These are phyloP conservation scores for Andrographis paniculata DNA, from an alignment of 305 asterid genomes.

Conservation along the genomic window DNA sequence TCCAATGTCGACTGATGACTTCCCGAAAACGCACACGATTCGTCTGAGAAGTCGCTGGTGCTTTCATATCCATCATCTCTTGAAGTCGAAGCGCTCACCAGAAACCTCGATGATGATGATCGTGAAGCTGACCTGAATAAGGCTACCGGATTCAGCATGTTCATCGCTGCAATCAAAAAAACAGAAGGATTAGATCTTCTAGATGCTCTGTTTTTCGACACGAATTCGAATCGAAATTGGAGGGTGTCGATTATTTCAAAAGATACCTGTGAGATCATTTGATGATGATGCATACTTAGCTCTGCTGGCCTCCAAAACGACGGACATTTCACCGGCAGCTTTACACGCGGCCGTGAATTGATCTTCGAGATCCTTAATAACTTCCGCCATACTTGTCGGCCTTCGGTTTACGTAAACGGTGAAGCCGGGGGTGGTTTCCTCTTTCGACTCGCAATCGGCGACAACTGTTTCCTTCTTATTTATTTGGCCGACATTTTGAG, in stretches of 20 bases:
- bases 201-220: no score
- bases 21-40: slow-evolving; percentile 40
- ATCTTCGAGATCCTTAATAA: slow-evolving; percentile 85
- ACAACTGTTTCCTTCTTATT: slow-evolving; percentile 57
- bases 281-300: slow-evolving; percentile 62
- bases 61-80: slow-evolving; percentile 58
- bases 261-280: slow-evolving; percentile 61
- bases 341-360: slow-evolving; percentile 75
- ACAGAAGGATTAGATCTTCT: no score
- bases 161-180: slow-evolving; percentile 47
- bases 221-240: no score
- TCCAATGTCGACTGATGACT: slow-evolving; percentile 92
- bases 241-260: no score
- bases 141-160: slow-evolving; percentile 86
- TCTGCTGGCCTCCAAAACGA: slow-evolving; percentile 71
- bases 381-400: slow-evolving; percentile 92
- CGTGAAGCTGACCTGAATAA: slow-evolving; percentile 70
- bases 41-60: slow-evolving; percentile 61
- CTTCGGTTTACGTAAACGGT: slow-evolving; percentile 83
- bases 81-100: slow-evolving; percentile 42
- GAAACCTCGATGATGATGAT: slow-evolving; percentile 64
- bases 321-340: slow-evolving; percentile 68
- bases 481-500: slow-evolving; percentile 47
- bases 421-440: slow-evolving; percentile 75
- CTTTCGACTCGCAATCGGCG: slow-evolving; percentile 45